Conservation (phyloP, 768 basidiomycete species). For the Rhodotorula babjevae region DNA sequence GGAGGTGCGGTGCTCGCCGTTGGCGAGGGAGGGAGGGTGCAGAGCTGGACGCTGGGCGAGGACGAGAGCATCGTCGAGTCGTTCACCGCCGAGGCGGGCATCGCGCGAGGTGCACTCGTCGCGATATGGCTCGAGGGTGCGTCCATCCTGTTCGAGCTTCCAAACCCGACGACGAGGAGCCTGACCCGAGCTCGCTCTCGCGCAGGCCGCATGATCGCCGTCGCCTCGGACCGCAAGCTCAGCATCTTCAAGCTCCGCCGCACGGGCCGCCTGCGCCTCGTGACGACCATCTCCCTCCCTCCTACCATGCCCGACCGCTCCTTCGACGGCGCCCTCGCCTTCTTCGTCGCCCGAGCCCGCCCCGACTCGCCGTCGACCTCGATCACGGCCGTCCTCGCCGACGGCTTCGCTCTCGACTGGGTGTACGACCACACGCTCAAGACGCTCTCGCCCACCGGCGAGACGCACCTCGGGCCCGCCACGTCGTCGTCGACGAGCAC, state of each 20-base stretch:
- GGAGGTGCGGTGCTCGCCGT: slow-evolving; percentile 6
- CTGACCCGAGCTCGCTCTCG: neutral
- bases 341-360: slow-evolving; percentile 12
- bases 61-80: neutral
- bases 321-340: neutral
- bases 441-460: neutral
- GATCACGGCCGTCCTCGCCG: neutral
- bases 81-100: neutral
- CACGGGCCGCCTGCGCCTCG: neutral
- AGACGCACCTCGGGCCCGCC: neutral
- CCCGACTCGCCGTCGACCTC: slow-evolving; percentile 8
- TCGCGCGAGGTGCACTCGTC: neutral
- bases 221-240: slow-evolving; percentile 2
- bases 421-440: slow-evolving; percentile 4
- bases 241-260: slow-evolving; percentile 6
- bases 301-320: too few species aligned
- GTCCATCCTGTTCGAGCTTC: neutral
- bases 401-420: neutral
- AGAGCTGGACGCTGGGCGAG: slow-evolving; percentile 25
- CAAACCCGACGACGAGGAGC: accelerated
- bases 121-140: slow-evolving; percentile 25
- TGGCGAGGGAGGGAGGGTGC: slow-evolving; percentile 9
- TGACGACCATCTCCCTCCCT: neutral
- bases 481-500: too few species aligned
- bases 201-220: slow-evolving; percentile 7